Conservation (phyloP, 352 stramenopile genomes). For the Phytophthora cryptogea region DNA sequence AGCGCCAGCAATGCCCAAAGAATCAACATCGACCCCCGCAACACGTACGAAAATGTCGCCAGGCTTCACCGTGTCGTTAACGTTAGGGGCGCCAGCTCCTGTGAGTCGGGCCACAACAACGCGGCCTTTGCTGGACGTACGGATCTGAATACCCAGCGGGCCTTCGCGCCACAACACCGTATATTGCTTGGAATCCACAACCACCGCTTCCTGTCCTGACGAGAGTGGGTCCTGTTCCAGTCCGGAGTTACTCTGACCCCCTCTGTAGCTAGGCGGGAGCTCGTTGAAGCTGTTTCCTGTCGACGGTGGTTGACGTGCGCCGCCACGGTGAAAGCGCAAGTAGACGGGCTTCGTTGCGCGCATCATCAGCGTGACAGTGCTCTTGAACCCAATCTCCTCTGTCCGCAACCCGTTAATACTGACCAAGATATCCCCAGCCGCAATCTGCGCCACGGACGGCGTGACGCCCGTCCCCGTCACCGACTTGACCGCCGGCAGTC, state of each 20-base stretch:
- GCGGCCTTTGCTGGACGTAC: constrained; percentile 55
- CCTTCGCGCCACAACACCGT: constrained; percentile 76
- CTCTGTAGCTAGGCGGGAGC: constrained; percentile 19
- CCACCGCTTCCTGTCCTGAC: constrained; percentile 9
- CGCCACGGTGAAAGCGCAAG: constrained; percentile 61
- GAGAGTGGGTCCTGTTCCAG: constrained; percentile 3
- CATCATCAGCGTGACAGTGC: constrained; percentile 76
- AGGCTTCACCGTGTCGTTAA: constrained; percentile 57
- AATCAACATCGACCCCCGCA: constrained; percentile 68
- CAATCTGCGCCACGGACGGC: constrained; percentile 70
- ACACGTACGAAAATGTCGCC: constrained; percentile 83
- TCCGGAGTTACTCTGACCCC: constrained; percentile 12
- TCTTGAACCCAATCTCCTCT: constrained; percentile 80
- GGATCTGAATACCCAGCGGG: constrained; percentile 84
- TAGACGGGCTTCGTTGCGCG: constrained; percentile 77
- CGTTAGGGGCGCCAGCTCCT: constrained; percentile 51
- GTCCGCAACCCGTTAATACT: constrained; percentile 77
- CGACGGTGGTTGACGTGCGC: constrained; percentile 31
- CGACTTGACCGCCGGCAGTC: constrained; percentile 68
- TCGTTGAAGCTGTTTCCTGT: constrained; percentile 25
- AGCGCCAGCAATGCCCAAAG: constrained; percentile 68
- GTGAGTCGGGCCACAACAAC: constrained; percentile 83
- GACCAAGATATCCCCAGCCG: constrained; percentile 66
- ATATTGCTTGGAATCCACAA: constrained; percentile 60
- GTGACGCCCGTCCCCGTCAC: constrained; percentile 64